These are phyloP conservation scores for Clavispora vitiphila DNA, from an alignment of 805 yeast genomes.

Conservation along the genomic window DNA sequence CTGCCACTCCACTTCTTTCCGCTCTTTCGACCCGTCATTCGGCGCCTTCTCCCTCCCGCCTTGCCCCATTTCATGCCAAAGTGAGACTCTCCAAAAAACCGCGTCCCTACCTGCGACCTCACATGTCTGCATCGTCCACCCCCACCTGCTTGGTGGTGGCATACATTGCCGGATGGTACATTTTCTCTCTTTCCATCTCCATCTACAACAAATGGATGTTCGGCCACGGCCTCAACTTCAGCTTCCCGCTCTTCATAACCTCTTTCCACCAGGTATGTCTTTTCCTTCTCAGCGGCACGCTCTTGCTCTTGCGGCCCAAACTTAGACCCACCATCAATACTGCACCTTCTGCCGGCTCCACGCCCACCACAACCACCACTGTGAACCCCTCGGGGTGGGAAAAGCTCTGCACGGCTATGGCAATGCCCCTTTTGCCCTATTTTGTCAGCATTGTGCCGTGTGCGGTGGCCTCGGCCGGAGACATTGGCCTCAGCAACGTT, in stretches of 20 bases:
- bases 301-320: conserved; percentile 42
- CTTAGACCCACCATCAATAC: conserved; percentile 37
- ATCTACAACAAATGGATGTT: conserved; percentile 98
- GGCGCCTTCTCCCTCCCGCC: not conserved
- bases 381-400: not conserved
- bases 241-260: conserved; percentile 81
- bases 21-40: not conserved
- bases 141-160: conserved; percentile 12
- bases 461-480: conserved; percentile 84
- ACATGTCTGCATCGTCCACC: not conserved
- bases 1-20: not conserved
- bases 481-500: conserved; percentile 87
- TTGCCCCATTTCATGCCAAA: not conserved
- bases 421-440: conserved; percentile 27
- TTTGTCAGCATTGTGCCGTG: conserved; percentile 68
- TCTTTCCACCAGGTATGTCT: conserved; percentile 77
- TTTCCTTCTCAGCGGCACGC: conserved; percentile 45
- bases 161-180: conserved; percentile 59
- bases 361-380: not conserved
- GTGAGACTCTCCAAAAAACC: not conserved
- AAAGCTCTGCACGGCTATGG: conserved; percentile 12
- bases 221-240: conserved; percentile 70
- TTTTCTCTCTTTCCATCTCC: conserved; percentile 63
- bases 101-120: not conserved
- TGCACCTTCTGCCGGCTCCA: conserved; percentile 1